Conservation (phyloP, 345 rosid species). For the Salix caprea region DNA sequence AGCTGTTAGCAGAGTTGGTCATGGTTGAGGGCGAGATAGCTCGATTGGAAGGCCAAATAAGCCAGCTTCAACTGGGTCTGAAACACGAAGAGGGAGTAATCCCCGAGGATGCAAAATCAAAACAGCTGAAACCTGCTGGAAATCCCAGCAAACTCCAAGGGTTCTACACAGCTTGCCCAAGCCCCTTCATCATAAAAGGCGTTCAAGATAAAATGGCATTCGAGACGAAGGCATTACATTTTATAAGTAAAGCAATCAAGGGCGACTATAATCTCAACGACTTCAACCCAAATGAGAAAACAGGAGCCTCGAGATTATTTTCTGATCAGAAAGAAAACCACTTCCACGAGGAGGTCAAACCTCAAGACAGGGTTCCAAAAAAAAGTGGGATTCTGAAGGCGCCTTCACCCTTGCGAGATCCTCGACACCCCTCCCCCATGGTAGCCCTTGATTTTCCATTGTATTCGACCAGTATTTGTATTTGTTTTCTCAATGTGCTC, state of each 20-base stretch:
- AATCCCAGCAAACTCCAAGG: constrained; percentile 12
- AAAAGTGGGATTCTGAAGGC: constrained; percentile 48
- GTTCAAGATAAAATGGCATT: constrained; percentile 45
- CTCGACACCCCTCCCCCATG: constrained; percentile 62
- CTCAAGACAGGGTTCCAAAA: constrained; percentile 41
- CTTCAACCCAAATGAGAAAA: constrained; percentile 47
- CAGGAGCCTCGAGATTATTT: constrained; percentile 23
- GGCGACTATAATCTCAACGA: constrained; percentile 55
- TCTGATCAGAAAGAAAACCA: constrained; percentile 47
- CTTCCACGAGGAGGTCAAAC: constrained; percentile 35
- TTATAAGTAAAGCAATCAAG: constrained; percentile 84
- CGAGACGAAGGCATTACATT: constrained; percentile 82
- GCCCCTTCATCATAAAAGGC: constrained; percentile 34
- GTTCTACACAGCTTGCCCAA: constrained; percentile 18
- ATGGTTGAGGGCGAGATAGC: constrained; percentile 73
- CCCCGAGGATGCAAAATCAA: constrained; percentile 44
- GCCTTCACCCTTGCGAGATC: constrained; percentile 67
- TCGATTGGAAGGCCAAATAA: constrained; percentile 64
- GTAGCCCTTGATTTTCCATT: constrained; percentile 20
- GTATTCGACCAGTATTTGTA: background rate
- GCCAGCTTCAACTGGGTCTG: constrained; percentile 52
- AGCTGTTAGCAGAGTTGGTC: constrained; percentile 65
- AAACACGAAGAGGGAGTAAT: constrained; percentile 51
- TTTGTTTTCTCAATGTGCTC: too few species aligned
- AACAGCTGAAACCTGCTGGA: constrained; percentile 33